Base-by-base conservation (phyloP, 257 asterid species). In the Solanum sparsipilum region DNA sequence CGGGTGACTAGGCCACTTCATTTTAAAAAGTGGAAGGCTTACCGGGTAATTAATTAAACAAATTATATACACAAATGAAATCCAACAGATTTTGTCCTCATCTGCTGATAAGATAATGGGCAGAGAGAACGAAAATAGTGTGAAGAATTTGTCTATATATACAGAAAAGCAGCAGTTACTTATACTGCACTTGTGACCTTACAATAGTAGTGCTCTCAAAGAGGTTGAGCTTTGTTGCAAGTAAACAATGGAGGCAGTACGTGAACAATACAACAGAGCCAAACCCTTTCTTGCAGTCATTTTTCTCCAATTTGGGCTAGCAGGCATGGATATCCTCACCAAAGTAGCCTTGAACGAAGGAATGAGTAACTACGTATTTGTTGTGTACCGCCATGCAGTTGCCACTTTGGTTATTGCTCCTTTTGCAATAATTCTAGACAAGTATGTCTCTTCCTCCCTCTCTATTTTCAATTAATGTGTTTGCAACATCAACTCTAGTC, bases 281-380 rank as follows among this genome's bases (percentile, higher is more conserved):
- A 97, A 94, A 68, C 99, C 99, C 6, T 96, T 96, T 86, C 44
- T 95, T 9, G 99, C 89, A 0, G 98, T 96, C 20, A 78, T 94
- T 29, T 97, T 97, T 88, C 88, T 97, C 68, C 99, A 97, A 89
- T 95, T 94, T 23, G 99, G 98, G 39, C 18, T 96, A 34, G 96
- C 99, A 0, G 99, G 99, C 31, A 97, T 97, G 99, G 99, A 97
- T 78, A 93, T 97, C 88, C 86, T 95, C 46, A 92, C 98, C 23
- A 97, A 97, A 91, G 96, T 93, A 36, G 99, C 99, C 20, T 84
- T 97, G 18, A 96, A 96, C 67, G 93, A 96, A 84, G 99, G 99
- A 36, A 97, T 97, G 99, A 97, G 99, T 91, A 97, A 97, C 79
- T 97, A 92, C 82, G 99, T 97, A 21, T 95, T 96, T 70, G 98